These are phyloP conservation scores for Aspergillus caelatus DNA, from an alignment of 2,329 filamentous ascomycete genomes.

Conservation along the genomic window DNA sequence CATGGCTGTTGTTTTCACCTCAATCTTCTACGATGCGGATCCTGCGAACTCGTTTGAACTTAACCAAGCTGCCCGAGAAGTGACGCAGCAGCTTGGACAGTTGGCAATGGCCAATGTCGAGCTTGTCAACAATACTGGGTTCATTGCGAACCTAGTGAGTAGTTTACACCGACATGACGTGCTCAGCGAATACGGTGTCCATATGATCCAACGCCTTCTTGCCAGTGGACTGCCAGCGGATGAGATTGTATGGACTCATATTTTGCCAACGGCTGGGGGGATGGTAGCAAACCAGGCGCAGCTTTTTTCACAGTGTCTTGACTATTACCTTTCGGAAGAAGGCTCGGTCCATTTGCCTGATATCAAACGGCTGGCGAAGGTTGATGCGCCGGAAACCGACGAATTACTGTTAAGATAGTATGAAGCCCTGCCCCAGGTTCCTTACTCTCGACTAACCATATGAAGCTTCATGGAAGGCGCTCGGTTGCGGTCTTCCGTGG, in stretches of 20 bases:
- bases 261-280: constrained; percentile 60
- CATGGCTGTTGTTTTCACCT: constrained; percentile 56
- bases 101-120: constrained; percentile 54
- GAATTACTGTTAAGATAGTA: constrained; percentile 56
- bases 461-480: constrained; percentile 45
- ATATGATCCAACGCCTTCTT: constrained; percentile 59
- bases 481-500: constrained; percentile 42
- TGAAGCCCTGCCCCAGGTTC: constrained; percentile 14
- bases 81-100: constrained; percentile 54
- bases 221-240: constrained; percentile 49
- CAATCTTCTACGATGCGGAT: constrained; percentile 59
- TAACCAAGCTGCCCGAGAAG: constrained; percentile 51
- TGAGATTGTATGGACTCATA: constrained; percentile 59
- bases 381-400: constrained; percentile 49
- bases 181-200: constrained; percentile 56
- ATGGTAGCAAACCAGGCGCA: constrained; percentile 62
- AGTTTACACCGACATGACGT: constrained; percentile 44
- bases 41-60: constrained; percentile 56
- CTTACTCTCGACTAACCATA: constrained; percentile 10
- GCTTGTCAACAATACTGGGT: constrained; percentile 45
- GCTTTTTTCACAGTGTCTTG: constrained; percentile 60
- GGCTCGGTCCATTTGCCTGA: constrained; percentile 52
- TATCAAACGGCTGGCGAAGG: constrained; percentile 52
- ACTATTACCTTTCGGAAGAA: constrained; percentile 58
- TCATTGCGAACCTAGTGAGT: constrained; percentile 45